Evolutionary conservation across 306 rosid species (phyloP).

Genomic region (Trifolium fragiferum): DNA sequence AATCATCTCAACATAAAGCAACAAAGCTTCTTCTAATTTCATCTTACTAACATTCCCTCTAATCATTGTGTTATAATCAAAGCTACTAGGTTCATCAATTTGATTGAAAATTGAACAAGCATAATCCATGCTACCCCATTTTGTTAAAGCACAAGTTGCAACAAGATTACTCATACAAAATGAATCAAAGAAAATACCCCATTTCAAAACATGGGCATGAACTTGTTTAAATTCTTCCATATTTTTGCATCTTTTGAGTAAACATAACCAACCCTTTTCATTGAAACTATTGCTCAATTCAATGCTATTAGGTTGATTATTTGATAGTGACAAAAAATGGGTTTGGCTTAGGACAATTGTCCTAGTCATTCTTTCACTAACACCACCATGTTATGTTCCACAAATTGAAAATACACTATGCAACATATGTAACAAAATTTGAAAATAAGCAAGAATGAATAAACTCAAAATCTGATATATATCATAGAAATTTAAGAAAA

Average conservation of each 20-base stretch:
- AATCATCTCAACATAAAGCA: constrained; percentile 65
- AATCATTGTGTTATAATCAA: constrained; percentile 74
- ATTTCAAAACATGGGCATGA: constrained; percentile 69
- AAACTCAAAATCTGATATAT: constrained; percentile 23
- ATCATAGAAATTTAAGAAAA: constrained; percentile 23
- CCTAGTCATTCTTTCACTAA: constrained; percentile 69
- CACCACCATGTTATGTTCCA: constrained; percentile 35
- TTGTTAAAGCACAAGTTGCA: constrained; percentile 71
- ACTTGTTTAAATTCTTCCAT: constrained; percentile 73
- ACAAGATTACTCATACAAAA: constrained; percentile 72
- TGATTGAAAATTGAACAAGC: constrained; percentile 81
- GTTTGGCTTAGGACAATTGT: constrained; percentile 72
- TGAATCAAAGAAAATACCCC: constrained; percentile 66
- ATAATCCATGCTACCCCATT: constrained; percentile 90
- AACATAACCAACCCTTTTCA: constrained; percentile 63
- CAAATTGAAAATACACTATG: constrained; percentile 6
- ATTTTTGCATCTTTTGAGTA: constrained; percentile 69
- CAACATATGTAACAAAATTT: constrained; percentile 34
- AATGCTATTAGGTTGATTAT: constrained; percentile 49
- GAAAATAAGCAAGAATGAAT: constrained; percentile 29
- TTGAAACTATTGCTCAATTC: constrained; percentile 55
- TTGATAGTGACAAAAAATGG: constrained; percentile 54
- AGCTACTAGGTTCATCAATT: constrained; percentile 69
- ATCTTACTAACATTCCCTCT: constrained; percentile 62
- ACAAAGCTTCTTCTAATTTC: constrained; percentile 59